phyloP scores from a whole-genome alignment of 352 stramenopile genomes.

The Phytophthora pistaciae region DNA sequence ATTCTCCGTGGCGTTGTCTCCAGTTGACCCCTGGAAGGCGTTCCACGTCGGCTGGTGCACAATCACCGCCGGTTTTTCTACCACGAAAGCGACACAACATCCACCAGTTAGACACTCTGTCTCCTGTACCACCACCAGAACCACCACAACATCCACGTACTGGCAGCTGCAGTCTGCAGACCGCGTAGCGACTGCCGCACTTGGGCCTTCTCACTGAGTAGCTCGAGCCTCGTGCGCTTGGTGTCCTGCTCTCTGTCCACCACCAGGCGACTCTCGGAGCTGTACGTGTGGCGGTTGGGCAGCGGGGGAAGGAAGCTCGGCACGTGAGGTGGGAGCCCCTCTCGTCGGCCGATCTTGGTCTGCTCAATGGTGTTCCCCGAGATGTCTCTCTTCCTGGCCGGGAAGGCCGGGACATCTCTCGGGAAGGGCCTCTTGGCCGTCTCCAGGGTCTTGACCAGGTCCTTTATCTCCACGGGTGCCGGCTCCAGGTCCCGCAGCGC shows the following conservation, averaged over 20 bases:
- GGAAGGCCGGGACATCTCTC: constrained; percentile 61
- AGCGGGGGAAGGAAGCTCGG: constrained; percentile 62
- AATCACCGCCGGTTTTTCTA: constrained; percentile 49
- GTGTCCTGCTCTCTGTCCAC: constrained; percentile 65
- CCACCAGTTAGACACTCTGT: not conserved
- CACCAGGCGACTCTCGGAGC: constrained; percentile 57
- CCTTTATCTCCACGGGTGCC: constrained; percentile 47
- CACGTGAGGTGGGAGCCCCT: constrained; percentile 55
- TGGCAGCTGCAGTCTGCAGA: constrained; percentile 47
- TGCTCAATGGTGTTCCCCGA: constrained; percentile 59
- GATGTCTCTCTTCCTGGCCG: constrained; percentile 58
- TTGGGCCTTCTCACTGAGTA: constrained; percentile 68
- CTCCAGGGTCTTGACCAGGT: constrained; percentile 63
- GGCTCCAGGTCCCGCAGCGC: constrained; percentile 60
- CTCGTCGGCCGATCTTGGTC: constrained; percentile 63
- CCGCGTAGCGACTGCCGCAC: constrained; percentile 69
- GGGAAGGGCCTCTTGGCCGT: constrained; percentile 64
- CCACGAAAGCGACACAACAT: constrained; percentile 12
- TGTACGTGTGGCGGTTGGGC: constrained; percentile 70
- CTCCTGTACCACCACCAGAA: not conserved
- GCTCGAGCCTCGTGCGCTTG: constrained; percentile 59
- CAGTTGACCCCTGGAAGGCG: constrained; percentile 55
- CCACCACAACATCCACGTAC: constrained; percentile 32
- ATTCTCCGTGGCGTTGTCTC: constrained; percentile 53
- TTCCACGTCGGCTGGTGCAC: constrained; percentile 62